A percentile compares a stretch with the other conserved stretches of the same genome.
These are phyloP conservation scores for Lactifluus rugatus DNA, from an alignment of 768 basidiomycete genomes.

Conservation along the genomic window DNA sequence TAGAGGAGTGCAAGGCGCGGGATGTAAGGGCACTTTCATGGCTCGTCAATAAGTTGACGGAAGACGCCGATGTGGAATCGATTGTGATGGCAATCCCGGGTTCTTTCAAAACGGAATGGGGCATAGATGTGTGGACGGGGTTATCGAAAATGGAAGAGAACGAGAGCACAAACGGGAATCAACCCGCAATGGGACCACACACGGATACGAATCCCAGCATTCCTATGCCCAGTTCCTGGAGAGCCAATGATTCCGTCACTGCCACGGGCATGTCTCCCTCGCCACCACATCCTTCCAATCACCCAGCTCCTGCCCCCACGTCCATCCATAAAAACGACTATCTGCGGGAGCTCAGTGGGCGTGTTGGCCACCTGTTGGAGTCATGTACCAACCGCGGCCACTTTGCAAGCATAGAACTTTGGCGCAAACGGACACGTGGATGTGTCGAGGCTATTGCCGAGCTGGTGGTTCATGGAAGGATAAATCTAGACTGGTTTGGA, in stretches of 20 bases:
- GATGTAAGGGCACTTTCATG: neutral
- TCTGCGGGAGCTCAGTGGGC: neutral
- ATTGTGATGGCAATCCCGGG: conserved; percentile 1
- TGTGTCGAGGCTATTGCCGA: neutral
- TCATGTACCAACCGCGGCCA: neutral
- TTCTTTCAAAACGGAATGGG: conserved; percentile 10
- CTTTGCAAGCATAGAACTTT: neutral
- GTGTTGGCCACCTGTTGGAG: conserved; percentile 2
- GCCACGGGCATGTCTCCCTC: neutral
- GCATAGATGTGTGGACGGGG: neutral
- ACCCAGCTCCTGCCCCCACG: neutral
- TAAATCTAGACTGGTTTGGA: conserved; percentile 2
- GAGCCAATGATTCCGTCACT: neutral
- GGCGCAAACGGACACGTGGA: conserved; percentile 5
- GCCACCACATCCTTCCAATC: neutral
- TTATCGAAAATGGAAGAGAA: neutral
- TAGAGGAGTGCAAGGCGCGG: neutral
- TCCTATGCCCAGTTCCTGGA: neutral
- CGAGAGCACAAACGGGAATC: no score
- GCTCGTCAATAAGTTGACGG: neutral
- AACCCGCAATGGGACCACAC: neutral
- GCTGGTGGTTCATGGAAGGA: neutral
- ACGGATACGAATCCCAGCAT: no score
- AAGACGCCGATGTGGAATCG: neutral
- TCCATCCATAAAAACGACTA: neutral